These are phyloP conservation scores for Parsonsia alboflavescens DNA, from an alignment of 257 asterid genomes.

Conservation along the genomic window DNA sequence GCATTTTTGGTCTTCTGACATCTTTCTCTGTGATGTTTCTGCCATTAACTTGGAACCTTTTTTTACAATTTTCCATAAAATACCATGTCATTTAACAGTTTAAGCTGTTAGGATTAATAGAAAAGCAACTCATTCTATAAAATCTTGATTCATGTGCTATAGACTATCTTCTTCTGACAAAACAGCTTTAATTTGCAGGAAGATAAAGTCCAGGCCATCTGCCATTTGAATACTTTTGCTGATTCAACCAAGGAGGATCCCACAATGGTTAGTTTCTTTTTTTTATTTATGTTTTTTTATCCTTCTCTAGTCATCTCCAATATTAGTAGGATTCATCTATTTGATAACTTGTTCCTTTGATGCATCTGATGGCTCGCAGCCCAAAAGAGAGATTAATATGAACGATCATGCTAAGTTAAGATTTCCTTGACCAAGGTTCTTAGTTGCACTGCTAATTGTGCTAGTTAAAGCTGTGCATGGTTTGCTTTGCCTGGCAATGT, in stretches of 20 bases:
- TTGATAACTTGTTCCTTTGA: not conserved
- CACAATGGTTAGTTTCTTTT: conserved; percentile 19
- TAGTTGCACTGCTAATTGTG: not conserved
- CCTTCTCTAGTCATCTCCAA: not conserved
- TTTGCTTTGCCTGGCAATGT: not conserved
- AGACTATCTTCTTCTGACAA: not conserved
- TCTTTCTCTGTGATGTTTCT: not conserved
- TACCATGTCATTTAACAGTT: not conserved
- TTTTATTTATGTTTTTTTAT: too few relatives aligned
- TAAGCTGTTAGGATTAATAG: conserved; percentile 2
- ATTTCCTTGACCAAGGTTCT: not conserved
- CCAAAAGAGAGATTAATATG: not conserved
- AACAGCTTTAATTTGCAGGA: conserved; percentile 24
- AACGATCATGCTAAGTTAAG: not conserved
- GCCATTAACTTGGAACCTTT: not conserved
- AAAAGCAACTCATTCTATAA: not conserved
- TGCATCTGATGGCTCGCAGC: not conserved
- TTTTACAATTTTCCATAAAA: not conserved
- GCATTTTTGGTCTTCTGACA: not conserved
- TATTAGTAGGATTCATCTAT: not conserved
- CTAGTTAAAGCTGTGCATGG: not conserved
- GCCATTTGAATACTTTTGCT: conserved; percentile 22
- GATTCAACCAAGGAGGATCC: conserved; percentile 25
- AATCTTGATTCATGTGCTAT: not conserved
- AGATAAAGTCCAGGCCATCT: conserved; percentile 26